These are phyloP conservation scores for Blastocystis sp. DNA, from an alignment of 352 stramenopile genomes.

Conservation along the genomic window DNA sequence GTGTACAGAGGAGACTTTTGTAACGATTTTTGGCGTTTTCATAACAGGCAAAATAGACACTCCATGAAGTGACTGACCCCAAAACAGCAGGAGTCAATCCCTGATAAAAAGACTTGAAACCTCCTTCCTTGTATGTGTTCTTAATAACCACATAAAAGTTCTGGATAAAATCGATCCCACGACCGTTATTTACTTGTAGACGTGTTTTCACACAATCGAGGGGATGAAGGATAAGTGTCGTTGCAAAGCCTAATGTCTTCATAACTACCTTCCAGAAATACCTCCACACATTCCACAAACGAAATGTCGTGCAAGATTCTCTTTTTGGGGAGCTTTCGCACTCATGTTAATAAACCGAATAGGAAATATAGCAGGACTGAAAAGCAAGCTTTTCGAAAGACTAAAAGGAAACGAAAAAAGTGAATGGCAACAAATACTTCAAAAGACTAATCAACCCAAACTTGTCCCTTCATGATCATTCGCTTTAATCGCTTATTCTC, in stretches of 20 bases:
- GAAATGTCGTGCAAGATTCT: conserved; percentile 48
- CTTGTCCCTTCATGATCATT: conserved; percentile 54
- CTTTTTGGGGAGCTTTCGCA: background rate
- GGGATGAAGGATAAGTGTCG: conserved; percentile 10
- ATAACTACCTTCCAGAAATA: background rate
- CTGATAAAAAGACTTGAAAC: conserved; percentile 46
- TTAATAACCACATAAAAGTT: conserved; percentile 21
- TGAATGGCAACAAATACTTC: background rate
- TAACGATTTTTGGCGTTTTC: conserved; percentile 63
- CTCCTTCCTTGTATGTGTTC: conserved; percentile 38
- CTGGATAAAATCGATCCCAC: conserved; percentile 13
- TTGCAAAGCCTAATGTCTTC: conserved; percentile 4
- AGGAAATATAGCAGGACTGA: background rate
- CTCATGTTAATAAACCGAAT: background rate
- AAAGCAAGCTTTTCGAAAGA: background rate
- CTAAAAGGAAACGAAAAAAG: background rate
- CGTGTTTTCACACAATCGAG: conserved; percentile 41
- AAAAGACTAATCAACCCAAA: background rate
- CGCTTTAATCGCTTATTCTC: conserved; percentile 22
- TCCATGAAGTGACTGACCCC: conserved; percentile 48
- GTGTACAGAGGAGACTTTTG: background rate
- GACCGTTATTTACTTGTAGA: background rate
- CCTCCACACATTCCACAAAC: conserved; percentile 57
- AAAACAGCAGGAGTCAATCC: conserved; percentile 32
- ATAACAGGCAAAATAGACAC: conserved; percentile 48